These are phyloP conservation scores for Saturnispora ahearnii DNA, from an alignment of 805 yeast genomes.

Conservation along the genomic window DNA sequence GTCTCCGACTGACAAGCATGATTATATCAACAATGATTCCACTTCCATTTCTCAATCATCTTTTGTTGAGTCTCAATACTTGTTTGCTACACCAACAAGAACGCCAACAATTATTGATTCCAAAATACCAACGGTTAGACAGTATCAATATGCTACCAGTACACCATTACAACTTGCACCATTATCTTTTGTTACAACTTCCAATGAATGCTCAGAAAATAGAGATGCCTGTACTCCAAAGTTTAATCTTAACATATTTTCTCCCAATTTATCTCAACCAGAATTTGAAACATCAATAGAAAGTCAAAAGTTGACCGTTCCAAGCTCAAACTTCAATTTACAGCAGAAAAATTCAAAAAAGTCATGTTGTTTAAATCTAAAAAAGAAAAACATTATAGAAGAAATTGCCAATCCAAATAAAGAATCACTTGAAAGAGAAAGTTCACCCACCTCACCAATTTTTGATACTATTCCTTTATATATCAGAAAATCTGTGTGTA, in stretches of 20 bases:
- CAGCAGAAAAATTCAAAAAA: neutral
- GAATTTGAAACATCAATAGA: neutral
- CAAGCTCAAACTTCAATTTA: neutral
- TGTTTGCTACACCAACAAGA: conserved; percentile 2
- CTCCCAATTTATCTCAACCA: neutral
- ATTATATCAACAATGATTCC: neutral
- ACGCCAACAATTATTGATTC: neutral
- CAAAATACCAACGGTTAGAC: neutral
- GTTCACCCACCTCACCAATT: neutral
- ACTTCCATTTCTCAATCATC: neutral
- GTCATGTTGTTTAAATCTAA: neutral
- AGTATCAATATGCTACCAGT: neutral
- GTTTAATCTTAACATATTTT: neutral
- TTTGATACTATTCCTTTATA: neutral
- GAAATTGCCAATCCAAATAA: neutral
- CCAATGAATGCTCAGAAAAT: neutral
- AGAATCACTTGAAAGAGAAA: neutral
- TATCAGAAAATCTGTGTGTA: neutral
- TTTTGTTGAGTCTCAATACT: neutral
- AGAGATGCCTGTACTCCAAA: neutral
- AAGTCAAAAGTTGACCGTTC: neutral
- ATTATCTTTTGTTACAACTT: neutral
- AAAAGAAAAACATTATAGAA: too few species aligned
- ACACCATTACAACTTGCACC: neutral
- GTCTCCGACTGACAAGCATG: neutral